Conservation (phyloP, 352 stramenopile genomes). For the Globisporangium cylindrosporum region DNA sequence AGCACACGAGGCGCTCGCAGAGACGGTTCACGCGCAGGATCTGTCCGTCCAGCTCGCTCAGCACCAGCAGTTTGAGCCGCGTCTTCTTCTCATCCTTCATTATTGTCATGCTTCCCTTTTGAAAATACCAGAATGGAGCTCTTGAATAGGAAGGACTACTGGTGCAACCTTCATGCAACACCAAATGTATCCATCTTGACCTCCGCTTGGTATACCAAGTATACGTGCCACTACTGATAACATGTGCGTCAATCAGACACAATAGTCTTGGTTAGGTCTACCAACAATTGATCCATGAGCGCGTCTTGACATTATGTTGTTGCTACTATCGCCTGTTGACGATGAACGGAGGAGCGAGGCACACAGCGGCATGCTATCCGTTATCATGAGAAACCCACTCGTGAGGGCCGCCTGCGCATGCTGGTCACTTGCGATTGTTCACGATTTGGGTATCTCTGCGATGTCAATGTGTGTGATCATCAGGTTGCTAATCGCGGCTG, state of each 20-base stretch:
- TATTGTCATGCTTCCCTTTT: slow-evolving; percentile 1
- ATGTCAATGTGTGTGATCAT: not conserved
- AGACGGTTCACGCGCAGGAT: slow-evolving; percentile 72
- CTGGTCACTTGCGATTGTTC: not conserved
- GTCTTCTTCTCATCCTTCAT: slow-evolving; percentile 1
- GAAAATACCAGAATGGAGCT: not conserved
- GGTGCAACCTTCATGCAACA: slow-evolving; percentile 2
- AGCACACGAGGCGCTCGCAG: slow-evolving; percentile 74
- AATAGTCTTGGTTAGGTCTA: not conserved
- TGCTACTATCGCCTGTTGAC: no score
- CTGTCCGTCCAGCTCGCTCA: slow-evolving; percentile 67
- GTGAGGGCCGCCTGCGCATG: not conserved
- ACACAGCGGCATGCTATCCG: not conserved
- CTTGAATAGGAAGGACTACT: no score
- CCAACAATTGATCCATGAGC: slow-evolving; percentile 1
- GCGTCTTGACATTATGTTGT: not conserved
- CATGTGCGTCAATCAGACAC: no score
- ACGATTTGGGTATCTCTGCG: not conserved
- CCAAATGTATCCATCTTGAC: not conserved
- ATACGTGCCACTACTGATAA: not conserved
- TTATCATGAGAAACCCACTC: not conserved
- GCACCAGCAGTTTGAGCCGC: slow-evolving; percentile 67
- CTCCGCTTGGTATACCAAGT: not conserved
- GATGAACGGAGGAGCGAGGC: not conserved
- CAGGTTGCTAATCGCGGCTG: not conserved